These are phyloP conservation scores for Boletus speciosus DNA, from an alignment of 768 basidiomycete genomes.

Conservation along the genomic window DNA sequence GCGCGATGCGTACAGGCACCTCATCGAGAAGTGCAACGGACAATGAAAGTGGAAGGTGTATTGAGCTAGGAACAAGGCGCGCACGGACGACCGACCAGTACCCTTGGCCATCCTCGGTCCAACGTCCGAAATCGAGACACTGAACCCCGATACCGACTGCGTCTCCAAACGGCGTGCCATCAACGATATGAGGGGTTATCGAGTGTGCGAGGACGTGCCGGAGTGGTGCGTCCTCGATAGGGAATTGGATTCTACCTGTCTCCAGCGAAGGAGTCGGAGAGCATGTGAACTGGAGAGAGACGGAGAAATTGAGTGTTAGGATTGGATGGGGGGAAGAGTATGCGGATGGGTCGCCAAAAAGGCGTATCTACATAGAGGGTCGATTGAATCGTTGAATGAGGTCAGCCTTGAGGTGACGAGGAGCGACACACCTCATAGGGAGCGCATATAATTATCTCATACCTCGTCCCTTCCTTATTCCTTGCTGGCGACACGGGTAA, in stretches of 20 bases:
- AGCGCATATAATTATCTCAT: slow-evolving; percentile 71
- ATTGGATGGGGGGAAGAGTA: slow-evolving; percentile 44
- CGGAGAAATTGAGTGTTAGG: slow-evolving; percentile 51
- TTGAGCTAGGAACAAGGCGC: neutral
- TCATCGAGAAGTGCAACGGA: slow-evolving; percentile 15
- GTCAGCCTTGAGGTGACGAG: neutral
- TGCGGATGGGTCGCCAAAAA: slow-evolving; percentile 72
- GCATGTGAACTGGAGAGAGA: slow-evolving; percentile 38
- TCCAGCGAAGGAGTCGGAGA: neutral
- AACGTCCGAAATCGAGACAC: slow-evolving; percentile 31
- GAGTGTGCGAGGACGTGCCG: slow-evolving; percentile 50
- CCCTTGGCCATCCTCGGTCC: slow-evolving; percentile 21
- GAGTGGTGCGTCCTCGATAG: slow-evolving; percentile 21
- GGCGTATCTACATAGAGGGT: slow-evolving; percentile 53
- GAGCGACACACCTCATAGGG: slow-evolving; percentile 66
- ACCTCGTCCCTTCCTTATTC: slow-evolving; percentile 45
- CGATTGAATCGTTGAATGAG: neutral
- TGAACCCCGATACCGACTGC: slow-evolving; percentile 64
- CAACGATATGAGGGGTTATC: slow-evolving; percentile 64
- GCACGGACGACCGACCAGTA: slow-evolving; percentile 52
- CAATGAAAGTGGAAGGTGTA: slow-evolving; percentile 13
- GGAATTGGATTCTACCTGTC: neutral
- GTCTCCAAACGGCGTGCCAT: slow-evolving; percentile 72
- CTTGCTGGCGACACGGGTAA: slow-evolving; percentile 44
- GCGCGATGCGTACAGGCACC: slow-evolving; percentile 42